Evolutionary conservation across 768 basidiomycete species (phyloP).

Genomic region (Psilocybe cubensis): DNA sequence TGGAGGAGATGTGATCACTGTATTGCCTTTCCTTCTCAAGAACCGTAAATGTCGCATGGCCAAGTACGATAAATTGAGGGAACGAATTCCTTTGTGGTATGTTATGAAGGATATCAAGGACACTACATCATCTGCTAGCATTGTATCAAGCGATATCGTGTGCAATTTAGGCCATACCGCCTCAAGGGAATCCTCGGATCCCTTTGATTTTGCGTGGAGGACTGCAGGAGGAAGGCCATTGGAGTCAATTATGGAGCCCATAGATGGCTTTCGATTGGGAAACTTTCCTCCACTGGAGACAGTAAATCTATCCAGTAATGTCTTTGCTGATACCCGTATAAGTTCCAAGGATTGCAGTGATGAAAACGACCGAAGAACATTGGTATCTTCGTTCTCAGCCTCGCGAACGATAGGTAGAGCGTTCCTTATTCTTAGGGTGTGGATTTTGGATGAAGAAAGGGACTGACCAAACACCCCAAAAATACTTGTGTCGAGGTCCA

Average conservation of each 20-base stretch:
- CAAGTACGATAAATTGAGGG: slow-evolving; percentile 14
- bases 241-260: not conserved
- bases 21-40: slow-evolving; percentile 3
- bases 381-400: not conserved
- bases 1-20: not conserved
- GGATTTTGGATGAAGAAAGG: slow-evolving; percentile 6
- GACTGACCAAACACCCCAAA: slow-evolving; percentile 8
- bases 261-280: not conserved
- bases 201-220: too few relatives aligned
- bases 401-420: not conserved
- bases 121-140: slow-evolving; percentile 12
- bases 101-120: slow-evolving; percentile 14
- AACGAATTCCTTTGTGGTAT: slow-evolving; percentile 8
- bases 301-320: not conserved
- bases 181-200: not conserved
- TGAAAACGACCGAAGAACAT: slow-evolving; percentile 5
- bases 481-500: slow-evolving; percentile 6
- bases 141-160: slow-evolving; percentile 14
- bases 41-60: slow-evolving; percentile 17
- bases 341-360: slow-evolving; percentile 13
- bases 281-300: not conserved
- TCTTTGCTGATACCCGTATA: slow-evolving; percentile 3
- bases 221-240: not conserved
- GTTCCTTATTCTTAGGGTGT: slow-evolving; percentile 15
- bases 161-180: slow-evolving; percentile 11